These are phyloP conservation scores for Aspergillus sp. DNA, from an alignment of 2,329 filamentous ascomycete genomes.

Conservation along the genomic window DNA sequence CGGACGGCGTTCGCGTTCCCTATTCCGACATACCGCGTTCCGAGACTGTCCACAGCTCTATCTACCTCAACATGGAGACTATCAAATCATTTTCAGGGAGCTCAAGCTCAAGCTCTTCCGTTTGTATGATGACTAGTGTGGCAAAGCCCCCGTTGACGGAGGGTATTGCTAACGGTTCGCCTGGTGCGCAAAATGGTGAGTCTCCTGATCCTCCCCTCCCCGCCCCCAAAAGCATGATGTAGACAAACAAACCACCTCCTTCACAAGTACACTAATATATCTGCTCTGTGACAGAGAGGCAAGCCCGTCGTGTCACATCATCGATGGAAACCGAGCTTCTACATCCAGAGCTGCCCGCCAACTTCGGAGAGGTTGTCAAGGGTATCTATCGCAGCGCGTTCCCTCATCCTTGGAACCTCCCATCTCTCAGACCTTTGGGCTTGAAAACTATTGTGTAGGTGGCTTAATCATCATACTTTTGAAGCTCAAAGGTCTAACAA, in stretches of 20 bases:
- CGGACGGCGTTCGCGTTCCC: not conserved
- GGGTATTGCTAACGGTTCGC: constrained; percentile 17
- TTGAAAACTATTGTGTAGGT: constrained; percentile 78
- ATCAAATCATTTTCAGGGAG: not conserved
- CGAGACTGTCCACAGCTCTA: not conserved
- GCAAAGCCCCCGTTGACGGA: constrained; percentile 18
- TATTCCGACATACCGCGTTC: not conserved
- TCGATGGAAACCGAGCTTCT: constrained; percentile 22
- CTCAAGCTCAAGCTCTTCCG: not conserved
- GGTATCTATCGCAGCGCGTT: constrained; percentile 82
- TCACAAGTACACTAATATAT: not conserved
- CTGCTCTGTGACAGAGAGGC: constrained; percentile 12
- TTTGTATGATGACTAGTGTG: not conserved
- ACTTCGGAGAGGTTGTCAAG: constrained; percentile 73
- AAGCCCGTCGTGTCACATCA: constrained; percentile 26
- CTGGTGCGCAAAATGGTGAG: constrained; percentile 11
- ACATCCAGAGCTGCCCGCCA: constrained; percentile 52
- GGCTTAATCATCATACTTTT: constrained; percentile 11
- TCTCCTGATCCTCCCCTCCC: not conserved
- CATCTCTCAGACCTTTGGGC: constrained; percentile 65
- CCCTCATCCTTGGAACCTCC: constrained; percentile 68
- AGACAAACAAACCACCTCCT: not conserved
- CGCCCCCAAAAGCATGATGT: not conserved
- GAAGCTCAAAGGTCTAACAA: not conserved
- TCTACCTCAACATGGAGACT: not conserved